Evolutionary conservation across 2,329 filamentous ascomycete species (phyloP).

Genomic region (Blastomyces parvus): DNA sequence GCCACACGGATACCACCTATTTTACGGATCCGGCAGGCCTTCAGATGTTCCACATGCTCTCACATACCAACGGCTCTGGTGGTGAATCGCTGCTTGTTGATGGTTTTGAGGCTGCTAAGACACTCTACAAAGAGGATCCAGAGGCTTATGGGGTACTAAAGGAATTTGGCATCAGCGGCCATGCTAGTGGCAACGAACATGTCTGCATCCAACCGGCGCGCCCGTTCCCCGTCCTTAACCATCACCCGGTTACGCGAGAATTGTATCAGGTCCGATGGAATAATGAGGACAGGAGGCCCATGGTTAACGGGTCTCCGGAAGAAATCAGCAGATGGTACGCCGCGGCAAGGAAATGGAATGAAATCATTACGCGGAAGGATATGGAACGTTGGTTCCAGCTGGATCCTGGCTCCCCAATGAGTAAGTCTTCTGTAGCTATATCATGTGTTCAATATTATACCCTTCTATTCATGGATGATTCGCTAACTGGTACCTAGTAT

Average conservation of each 20-base stretch:
- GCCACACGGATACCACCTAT: slow-evolving; percentile 93
- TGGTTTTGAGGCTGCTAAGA: slow-evolving; percentile 62
- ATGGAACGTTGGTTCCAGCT: slow-evolving; percentile 75
- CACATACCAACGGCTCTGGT: slow-evolving; percentile 56
- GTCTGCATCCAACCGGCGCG: slow-evolving; percentile 66
- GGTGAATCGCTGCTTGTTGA: slow-evolving; percentile 78
- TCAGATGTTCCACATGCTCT: slow-evolving; percentile 86
- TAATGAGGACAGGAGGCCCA: slow-evolving; percentile 70
- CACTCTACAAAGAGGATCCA: slow-evolving; percentile 47
- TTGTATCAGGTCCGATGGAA: slow-evolving; percentile 78
- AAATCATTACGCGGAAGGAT: slow-evolving; percentile 54
- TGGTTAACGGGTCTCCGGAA: slow-evolving; percentile 46
- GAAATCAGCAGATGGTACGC: slow-evolving; percentile 60
- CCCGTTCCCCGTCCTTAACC: slow-evolving; percentile 62
- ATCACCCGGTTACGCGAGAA: slow-evolving; percentile 37
- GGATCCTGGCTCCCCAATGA: slow-evolving; percentile 63
- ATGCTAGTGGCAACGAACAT: slow-evolving; percentile 79
- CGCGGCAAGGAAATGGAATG: slow-evolving; percentile 65
- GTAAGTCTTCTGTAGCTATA: slow-evolving; percentile 43
- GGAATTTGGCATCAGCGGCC: slow-evolving; percentile 55
- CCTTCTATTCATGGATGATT: not conserved
- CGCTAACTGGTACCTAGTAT: slow-evolving; percentile 48
- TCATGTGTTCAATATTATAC: not conserved
- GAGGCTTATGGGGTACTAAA: slow-evolving; percentile 51
- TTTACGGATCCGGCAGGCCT: slow-evolving; percentile 87